Evolutionary conservation across 192 early-diverging fungal genomes (phyloP), one percentile per base, ranked within the genome.

Genomic region (Linnemannia hyalina): DNA sequence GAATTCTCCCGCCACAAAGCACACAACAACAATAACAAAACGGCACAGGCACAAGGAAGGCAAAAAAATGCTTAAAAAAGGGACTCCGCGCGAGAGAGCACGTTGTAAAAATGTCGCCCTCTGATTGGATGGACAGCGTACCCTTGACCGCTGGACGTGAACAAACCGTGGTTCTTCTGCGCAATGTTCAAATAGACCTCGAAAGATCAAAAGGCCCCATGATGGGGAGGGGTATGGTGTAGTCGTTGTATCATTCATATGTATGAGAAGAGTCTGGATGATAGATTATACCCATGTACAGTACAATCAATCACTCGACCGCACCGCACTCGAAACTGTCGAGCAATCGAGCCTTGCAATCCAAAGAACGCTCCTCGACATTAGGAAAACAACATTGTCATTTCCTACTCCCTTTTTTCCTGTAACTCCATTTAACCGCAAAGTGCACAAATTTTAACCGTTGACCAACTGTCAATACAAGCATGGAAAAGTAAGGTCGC

Each of bases 91-190:
- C 42, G 8, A 65, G 13, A 35, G 60, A 65, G 60, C 60, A 65
- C 60, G 60, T 65, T 65, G 60, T 29, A 29, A 65, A 65, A 65
- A 32, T 65, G 1, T 32, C 60, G 60, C 29, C 4, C 3, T 15
- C 60, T 65, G n/a, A 65, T 65, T 65, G 60, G 60, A 29, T 65
- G 60, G 13, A 32, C 26, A 16, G 3, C 0, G 60, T 65, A 65
- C 60, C 60, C 60, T 65, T 65, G 60, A 65, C 54, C 57, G 57
- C 23, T 29, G 8, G 57, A 60, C 57, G n/a, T n/a, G 60, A 32
- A 65, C 60, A 65, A 26, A 32, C 60, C 60, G 32, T 65, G 60
- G 60, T 65, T 65, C 60, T 65, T 65, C 60, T 65, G 60, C 60
- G 60, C 60, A 65, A 65, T 57, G 55, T 4, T 32, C 60, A 65